Evolutionary conservation across 2,329 filamentous ascomycete species (phyloP), one percentile per base, ranked within the genome.

Genomic region (Epichloe uncinata): DNA sequence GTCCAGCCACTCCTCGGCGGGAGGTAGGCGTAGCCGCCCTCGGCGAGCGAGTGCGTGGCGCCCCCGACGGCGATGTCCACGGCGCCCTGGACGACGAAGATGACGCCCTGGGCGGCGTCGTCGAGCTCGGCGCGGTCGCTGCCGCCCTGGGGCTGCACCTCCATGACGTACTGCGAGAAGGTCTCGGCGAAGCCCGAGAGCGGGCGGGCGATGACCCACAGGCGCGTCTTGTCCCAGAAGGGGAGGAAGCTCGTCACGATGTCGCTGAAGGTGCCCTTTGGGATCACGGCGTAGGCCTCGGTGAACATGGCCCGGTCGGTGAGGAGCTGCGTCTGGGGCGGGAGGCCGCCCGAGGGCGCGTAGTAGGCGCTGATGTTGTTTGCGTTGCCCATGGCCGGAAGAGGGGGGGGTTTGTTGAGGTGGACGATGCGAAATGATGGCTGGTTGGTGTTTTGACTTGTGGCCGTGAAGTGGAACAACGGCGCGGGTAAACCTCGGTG

Each of bases 151-250:
- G 41, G 26, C 41, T 36, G 41, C 6, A 51, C 50, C 20, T 51
- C 50, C 50, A 51, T 51, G 50, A 51, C 45, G 42, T 51, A 51
- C 35, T 51, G 50, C 40, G 50, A 51, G 16, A 51, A 51, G 18
- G 50, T 51, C 36, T 51, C 50, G 4, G 50, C 45, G 7, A 51
- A 51, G 45, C 50, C 50, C 22, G 50, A 48, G 8, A 51, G 36
- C 35, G 50, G 50, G 8, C 50, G 50, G 16, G 50, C 50, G 13
- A 51, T 45, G 15, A 51, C 50, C 50, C 50, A 51, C 22, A 51
- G 45, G 12, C 50, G 45, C 16, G 50, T 51, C 16, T 20, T 13
- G 3, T 48, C 41, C 50, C 50, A 51, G 45, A 51, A 51, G 34
- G 49, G 49, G n/a, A 51, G 45, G 13, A 42, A 35, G 40, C 45